Evolutionary conservation across 208 protist species (phyloP).

Genomic region (Leptomonas seymouri): DNA sequence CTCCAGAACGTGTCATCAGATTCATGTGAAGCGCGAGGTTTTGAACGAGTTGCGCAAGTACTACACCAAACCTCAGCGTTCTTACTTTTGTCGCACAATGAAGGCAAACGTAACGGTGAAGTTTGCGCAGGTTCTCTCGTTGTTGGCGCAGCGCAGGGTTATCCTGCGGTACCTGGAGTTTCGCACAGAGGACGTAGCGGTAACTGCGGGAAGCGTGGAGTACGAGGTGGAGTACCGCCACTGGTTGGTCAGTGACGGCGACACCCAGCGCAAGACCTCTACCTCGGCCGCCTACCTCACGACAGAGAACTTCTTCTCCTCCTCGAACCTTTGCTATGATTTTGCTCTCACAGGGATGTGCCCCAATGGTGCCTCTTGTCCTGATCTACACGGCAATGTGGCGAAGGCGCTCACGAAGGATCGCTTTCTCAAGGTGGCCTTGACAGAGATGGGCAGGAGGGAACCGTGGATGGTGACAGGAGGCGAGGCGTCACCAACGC

Average conservation of each 20-base stretch:
- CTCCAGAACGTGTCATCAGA: constrained; percentile 57
- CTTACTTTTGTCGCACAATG: constrained; percentile 63
- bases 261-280: constrained; percentile 13
- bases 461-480: constrained; percentile 17
- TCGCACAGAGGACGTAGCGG: constrained; percentile 50
- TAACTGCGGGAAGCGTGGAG: constrained; percentile 45
- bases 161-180: constrained; percentile 61
- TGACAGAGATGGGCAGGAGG: constrained; percentile 49
- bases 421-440: constrained; percentile 38
- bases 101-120: constrained; percentile 57
- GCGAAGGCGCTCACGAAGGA: constrained; percentile 57
- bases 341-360: constrained; percentile 54
- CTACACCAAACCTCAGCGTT: constrained; percentile 47
- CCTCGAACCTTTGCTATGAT: constrained; percentile 53
- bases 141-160: constrained; percentile 43
- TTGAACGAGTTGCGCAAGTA: constrained; percentile 44
- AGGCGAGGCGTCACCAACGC: not conserved
- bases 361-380: constrained; percentile 39
- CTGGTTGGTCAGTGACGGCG: constrained; percentile 44
- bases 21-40: constrained; percentile 47
- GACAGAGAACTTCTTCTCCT: constrained; percentile 59
- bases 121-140: constrained; percentile 49
- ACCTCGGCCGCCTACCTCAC: constrained; percentile 10
- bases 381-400: constrained; percentile 46
- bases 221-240: constrained; percentile 60